Base-by-base conservation (phyloP, 331 rosid species). In the Quercus lobata region DNA sequence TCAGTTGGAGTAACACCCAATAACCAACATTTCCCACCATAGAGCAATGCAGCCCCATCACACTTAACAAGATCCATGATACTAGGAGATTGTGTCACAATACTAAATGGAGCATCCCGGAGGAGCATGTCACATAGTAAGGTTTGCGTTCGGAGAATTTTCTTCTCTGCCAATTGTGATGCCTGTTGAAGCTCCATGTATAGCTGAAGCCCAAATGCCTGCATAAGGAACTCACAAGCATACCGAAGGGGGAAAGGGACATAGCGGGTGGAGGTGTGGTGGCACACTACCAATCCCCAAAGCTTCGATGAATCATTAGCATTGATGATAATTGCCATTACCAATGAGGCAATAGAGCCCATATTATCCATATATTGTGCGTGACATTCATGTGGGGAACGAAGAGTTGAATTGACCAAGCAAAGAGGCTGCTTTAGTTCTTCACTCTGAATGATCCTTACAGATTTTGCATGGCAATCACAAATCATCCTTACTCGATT, bases 231-330 rank as follows among this genome's bases (percentile, higher is more conserved):
- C 84, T 94, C 94, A 55, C 98, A 94, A 41, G 97, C 98, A 79
- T 89, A 92, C 54, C 97, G 96, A 81, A 92, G 93, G 0, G 96
- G 95, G 80, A 92, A 94, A 83, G 97, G 92, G 76, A 90, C 92
- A 32, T 82, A 83, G 63, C 97, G 88, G 0, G 92, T 86, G 1
- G 94, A 84, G 54, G 92, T 83, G 84, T 94, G 97, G 78, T 94
- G 98, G 75, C 97, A 94, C 76, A 94, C 98, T 3, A 94, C 84
- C 85, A 94, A 82, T 32, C 98, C 97, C 98, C 98, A 94, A 61
- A 94, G 94, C 90, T 78, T 88, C 19, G 90, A 86, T 2, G 89
- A 54, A 21, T 88, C 80, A 19, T 79, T 84, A 71, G 76, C 73
- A 76, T 90, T 92, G 44, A 92, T 82, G 21, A 86, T 9, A 57